Percentiles rank a stretch among this genome's conserved stretches.
Conservation (phyloP, 2,329 filamentous ascomycete species). For the Exophiala aquamarina region DNA sequence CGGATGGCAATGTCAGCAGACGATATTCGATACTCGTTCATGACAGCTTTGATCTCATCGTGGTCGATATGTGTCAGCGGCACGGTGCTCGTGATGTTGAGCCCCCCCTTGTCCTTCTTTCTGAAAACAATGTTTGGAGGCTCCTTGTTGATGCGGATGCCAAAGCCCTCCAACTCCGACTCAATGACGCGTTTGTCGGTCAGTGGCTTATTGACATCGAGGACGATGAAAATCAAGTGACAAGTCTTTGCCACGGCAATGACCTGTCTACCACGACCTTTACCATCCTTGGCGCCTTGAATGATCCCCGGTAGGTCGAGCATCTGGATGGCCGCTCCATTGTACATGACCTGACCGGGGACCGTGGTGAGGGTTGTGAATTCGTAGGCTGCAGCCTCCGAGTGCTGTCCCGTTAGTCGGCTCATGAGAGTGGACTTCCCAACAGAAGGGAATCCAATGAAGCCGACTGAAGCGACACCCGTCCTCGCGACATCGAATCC, state of each 20-base stretch:
- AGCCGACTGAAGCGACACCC: conserved; percentile 93
- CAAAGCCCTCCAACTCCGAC: conserved; percentile 91
- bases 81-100: conserved; percentile 93
- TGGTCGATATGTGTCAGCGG: conserved; percentile 89
- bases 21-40: conserved; percentile 94
- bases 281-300: conserved; percentile 95
- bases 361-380: conserved; percentile 98
- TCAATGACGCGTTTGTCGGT: conserved; percentile 97
- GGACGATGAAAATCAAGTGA: conserved; percentile 96
- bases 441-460: conserved; percentile 97
- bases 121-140: conserved; percentile 99
- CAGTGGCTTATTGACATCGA: conserved; percentile 97
- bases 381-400: conserved; percentile 94
- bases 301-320: conserved; percentile 98
- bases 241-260: conserved; percentile 99
- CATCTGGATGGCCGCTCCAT: conserved; percentile 96
- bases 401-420: conserved; percentile 90
- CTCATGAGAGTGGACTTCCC: conserved; percentile 99
- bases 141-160: conserved; percentile 94
- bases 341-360: conserved; percentile 92
- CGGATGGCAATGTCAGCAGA: conserved; percentile 97
- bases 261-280: conserved; percentile 94
- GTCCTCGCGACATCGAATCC: conserved; percentile 98
- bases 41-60: conserved; percentile 96
- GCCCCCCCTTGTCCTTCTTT: conserved; percentile 98